phyloP scores from a whole-genome alignment of 2,329 filamentous ascomycete genomes.

The Venturiaceae sp. region DNA sequence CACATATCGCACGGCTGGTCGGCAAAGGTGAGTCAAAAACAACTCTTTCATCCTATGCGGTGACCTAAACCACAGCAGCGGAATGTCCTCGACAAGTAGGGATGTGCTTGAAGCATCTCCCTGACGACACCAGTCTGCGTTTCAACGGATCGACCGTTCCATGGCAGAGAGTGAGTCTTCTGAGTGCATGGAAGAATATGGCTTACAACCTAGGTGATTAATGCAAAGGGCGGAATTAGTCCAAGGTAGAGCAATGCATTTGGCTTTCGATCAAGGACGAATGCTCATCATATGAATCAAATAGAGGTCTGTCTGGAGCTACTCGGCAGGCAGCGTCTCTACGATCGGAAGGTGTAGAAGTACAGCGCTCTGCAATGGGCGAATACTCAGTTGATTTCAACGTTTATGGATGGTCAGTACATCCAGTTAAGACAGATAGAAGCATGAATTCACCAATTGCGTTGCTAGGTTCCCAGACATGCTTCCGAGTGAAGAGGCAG shows the following conservation, averaged over 20 bases:
- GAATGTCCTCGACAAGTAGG: conserved; percentile 62
- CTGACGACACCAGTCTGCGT: conserved; percentile 30
- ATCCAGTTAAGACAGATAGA: conserved; percentile 18
- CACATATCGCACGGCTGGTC: conserved; percentile 63
- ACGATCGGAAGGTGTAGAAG: conserved; percentile 36
- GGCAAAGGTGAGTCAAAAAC: conserved; percentile 53
- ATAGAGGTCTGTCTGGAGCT: conserved; percentile 34
- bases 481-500: conserved; percentile 36
- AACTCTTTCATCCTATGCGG: neutral
- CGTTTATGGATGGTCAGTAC: conserved; percentile 39
- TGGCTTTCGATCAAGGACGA: neutral
- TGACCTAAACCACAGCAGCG: conserved; percentile 6
- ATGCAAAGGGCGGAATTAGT: conserved; percentile 76
- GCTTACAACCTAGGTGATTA: conserved; percentile 40
- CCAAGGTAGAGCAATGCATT: conserved; percentile 50
- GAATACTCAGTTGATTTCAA: conserved; percentile 36
- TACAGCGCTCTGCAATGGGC: conserved; percentile 34
- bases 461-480: conserved; percentile 29
- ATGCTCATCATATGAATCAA: conserved; percentile 11
- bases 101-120: conserved; percentile 78
- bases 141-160: conserved; percentile 76
- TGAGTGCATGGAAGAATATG: neutral
- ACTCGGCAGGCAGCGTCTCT: conserved; percentile 36
- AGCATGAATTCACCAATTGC: conserved; percentile 25
- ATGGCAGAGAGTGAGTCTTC: conserved; percentile 67